phyloP scores from a whole-genome alignment of 768 basidiomycete genomes.

The Psilocybe azurescens region DNA sequence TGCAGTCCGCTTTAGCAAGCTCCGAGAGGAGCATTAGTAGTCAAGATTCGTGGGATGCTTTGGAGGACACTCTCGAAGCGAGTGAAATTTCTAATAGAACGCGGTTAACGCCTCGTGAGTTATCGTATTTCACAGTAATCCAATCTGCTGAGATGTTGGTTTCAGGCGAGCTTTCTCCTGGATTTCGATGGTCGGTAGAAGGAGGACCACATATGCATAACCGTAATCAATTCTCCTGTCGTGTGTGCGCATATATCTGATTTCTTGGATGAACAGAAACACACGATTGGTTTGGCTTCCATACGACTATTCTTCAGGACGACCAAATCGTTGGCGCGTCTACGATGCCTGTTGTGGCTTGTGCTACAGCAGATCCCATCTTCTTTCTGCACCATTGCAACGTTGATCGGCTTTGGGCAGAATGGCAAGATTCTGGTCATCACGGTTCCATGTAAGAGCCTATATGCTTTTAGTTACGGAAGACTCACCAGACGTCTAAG shows the following conservation, averaged over 20 bases:
- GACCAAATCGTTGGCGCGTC: constrained; percentile 14
- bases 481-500: background rate
- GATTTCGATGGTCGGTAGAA: constrained; percentile 14
- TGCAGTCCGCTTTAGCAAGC: background rate
- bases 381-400: constrained; percentile 20
- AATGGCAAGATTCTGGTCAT: constrained; percentile 20
- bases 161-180: constrained; percentile 13
- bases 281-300: constrained; percentile 20
- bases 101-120: constrained; percentile 8
- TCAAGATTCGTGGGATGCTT: constrained; percentile 8
- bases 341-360: constrained; percentile 15
- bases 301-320: constrained; percentile 19
- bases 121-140: no score
- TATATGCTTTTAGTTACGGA: background rate
- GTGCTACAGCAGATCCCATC: constrained; percentile 11
- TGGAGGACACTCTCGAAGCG: background rate
- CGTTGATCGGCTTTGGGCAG: constrained; percentile 17
- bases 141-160: background rate
- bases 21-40: constrained; percentile 12
- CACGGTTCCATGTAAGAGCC: constrained; percentile 13
- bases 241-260: background rate
- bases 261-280: constrained; percentile 2
- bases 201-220: constrained; percentile 18
- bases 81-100: background rate
- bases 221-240: constrained; percentile 2